Evolutionary conservation across 2,329 filamentous ascomycete species (phyloP), one percentile per base, ranked within the genome.

Genomic region (Aphanocladium album): DNA sequence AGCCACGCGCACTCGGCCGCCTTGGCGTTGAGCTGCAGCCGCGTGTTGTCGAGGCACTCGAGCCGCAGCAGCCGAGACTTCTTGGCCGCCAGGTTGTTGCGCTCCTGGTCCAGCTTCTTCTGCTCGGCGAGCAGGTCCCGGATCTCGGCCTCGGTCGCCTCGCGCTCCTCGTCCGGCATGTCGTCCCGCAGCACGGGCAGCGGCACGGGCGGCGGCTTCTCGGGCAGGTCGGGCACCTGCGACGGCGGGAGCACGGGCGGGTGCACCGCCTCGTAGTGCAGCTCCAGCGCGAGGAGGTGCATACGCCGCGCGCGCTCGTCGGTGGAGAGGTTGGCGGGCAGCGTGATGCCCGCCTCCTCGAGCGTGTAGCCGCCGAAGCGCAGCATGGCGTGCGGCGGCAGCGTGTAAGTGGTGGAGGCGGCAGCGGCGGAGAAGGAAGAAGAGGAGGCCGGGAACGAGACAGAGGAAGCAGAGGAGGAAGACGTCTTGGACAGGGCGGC

Each of bases 31-130:
- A 68, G 61, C 23, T 73, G 62, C 3, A 33, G 19, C 2, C 65
- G 66, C 8, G 66, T 65, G 12, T 66, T 62, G 0, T 59, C 51
- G 1, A 72, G 64, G 0, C 65, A 61, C 54, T 75, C 73, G 27
- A 71, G 59, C 0, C 73, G 68, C 21, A 68, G 64, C 21, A 69
- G 62, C 0, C 76, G 69, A 12, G 70, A 73, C 57, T 74, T 72
- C 63, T 72, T 74, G 25, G 76, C 76, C 0, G 76, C 72, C 39
- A 66, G 61, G 62, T 76, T 77, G 67, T 77, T 77, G 5, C 75
- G 66, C 46, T 68, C 61, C 2, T 71, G 67, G 19, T 75, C 70
- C 6, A 50, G 14, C 55, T 74, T 72, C 60, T 71, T 71, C 7
- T 62, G 60, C 0, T 52, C 62, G 21, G 67, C 64, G 2, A 71